phyloP scores from a whole-genome alignment of 495 filamentous ascomycete species.

The Podospora sp. region DNA sequence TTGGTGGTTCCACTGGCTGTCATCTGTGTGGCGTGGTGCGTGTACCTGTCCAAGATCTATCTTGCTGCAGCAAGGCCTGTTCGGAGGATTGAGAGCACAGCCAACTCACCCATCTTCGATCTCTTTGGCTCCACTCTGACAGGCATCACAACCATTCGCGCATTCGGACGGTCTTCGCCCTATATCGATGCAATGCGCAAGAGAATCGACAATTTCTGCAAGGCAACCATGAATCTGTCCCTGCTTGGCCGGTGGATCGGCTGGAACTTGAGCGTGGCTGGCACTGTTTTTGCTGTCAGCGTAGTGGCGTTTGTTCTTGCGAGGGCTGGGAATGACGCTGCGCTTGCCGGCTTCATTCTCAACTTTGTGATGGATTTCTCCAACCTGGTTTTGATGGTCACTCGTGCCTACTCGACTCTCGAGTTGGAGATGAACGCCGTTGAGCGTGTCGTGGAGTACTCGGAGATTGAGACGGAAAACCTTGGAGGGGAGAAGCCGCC shows the following conservation, averaged over 20 bases:
- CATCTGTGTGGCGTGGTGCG: conserved; percentile 52
- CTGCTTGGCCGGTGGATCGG: conserved; percentile 70
- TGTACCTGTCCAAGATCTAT: conserved; percentile 57
- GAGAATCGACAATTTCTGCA: conserved; percentile 61
- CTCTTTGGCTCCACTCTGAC: conserved; percentile 65
- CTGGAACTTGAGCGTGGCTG: conserved; percentile 65
- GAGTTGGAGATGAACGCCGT: conserved; percentile 81
- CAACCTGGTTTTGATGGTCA: conserved; percentile 51
- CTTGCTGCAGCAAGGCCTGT: conserved; percentile 67
- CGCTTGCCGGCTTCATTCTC: conserved; percentile 74
- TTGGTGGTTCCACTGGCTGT: conserved; percentile 56
- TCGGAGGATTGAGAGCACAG: conserved; percentile 70
- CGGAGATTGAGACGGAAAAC: conserved; percentile 66
- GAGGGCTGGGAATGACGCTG: conserved; percentile 61
- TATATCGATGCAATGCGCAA: conserved; percentile 64
- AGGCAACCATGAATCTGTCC: conserved; percentile 62
- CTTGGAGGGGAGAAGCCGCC: conserved; percentile 61
- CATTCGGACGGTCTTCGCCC: conserved; percentile 59
- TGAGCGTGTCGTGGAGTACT: conserved; percentile 77
- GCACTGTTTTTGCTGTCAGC: conserved; percentile 63
- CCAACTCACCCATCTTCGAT: conserved; percentile 72
- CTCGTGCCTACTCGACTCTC: conserved; percentile 58
- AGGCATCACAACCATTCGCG: conserved; percentile 71
- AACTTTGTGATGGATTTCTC: conserved; percentile 55
- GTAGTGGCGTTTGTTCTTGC: conserved; percentile 64